These are phyloP conservation scores for Hemileia vastatrix DNA, from an alignment of 1,284 basidiomycete species.

Conservation along the genomic window DNA sequence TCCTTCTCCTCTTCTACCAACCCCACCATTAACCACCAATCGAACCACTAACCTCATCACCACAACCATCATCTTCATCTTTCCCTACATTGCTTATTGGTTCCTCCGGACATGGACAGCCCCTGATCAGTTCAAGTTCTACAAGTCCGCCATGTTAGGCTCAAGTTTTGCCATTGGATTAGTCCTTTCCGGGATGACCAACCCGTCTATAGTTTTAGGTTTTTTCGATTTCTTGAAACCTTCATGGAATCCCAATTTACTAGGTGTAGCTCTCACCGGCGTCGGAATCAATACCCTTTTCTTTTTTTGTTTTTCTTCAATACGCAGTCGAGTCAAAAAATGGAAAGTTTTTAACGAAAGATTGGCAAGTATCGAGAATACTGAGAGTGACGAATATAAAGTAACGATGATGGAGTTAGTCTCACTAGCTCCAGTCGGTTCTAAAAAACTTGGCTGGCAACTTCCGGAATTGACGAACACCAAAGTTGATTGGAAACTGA, in stretches of 20 bases:
- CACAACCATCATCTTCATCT: background rate
- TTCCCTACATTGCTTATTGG: background rate
- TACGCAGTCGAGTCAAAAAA: background rate
- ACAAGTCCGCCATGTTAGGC: background rate
- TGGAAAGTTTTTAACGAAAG: no score
- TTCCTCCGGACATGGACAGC: background rate
- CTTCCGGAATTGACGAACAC: conserved; percentile 16
- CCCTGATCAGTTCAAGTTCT: background rate
- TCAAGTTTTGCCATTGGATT: conserved; percentile 7
- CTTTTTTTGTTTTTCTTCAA: background rate
- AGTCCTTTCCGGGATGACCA: conserved; percentile 6
- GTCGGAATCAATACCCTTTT: conserved; percentile 7
- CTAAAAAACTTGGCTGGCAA: conserved; percentile 4
- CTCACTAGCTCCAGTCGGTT: background rate
- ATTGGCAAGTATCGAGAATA: background rate
- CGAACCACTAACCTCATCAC: background rate
- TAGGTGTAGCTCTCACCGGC: conserved; percentile 12
- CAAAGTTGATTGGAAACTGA: background rate
- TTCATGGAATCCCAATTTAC: conserved; percentile 12
- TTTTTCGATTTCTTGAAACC: conserved; percentile 12
- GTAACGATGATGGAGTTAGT: background rate
- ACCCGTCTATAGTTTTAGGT: conserved; percentile 10
- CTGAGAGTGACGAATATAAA: background rate
- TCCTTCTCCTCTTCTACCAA: no score
- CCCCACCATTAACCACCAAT: background rate